Evolutionary conservation across 2,329 filamentous ascomycete species (phyloP).

Genomic region (Diaporthe destruens): DNA sequence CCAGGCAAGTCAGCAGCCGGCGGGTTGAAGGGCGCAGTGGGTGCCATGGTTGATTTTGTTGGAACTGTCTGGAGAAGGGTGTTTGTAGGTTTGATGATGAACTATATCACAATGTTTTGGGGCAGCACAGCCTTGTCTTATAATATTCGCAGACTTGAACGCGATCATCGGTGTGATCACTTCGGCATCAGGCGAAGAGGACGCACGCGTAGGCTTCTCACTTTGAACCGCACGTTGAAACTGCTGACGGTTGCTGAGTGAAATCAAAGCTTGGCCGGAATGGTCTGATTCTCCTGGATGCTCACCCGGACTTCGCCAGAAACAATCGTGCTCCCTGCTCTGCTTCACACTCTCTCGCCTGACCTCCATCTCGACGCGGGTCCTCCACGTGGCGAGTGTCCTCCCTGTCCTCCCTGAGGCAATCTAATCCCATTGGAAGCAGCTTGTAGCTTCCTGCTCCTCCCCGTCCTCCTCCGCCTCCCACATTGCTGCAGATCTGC

Average conservation of each 20-base stretch:
- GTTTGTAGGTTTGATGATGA: constrained; percentile 22
- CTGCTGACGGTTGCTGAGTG: neutral
- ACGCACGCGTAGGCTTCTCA: constrained; percentile 3
- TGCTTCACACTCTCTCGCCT: neutral
- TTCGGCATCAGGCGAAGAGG: neutral
- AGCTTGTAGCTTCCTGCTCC: neutral
- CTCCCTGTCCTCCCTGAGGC: constrained; percentile 16
- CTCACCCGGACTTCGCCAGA: neutral
- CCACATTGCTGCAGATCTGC: neutral
- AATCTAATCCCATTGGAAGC: neutral
- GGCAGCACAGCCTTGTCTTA: constrained; percentile 25
- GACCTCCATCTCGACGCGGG: constrained; percentile 2
- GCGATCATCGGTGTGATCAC: neutral
- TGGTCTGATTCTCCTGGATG: constrained; percentile 22
- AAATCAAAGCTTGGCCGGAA: constrained; percentile 1
- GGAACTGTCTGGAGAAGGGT: constrained; percentile 1
- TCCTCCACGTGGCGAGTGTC: constrained; percentile 10
- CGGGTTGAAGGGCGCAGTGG: constrained; percentile 56
- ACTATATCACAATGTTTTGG: constrained; percentile 10
- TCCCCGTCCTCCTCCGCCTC: constrained; percentile 16
- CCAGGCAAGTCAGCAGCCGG: constrained; percentile 52
- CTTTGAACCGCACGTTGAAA: constrained; percentile 1
- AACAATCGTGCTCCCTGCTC: constrained; percentile 5
- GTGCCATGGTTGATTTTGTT: constrained; percentile 43
- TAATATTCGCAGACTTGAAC: constrained; percentile 3